Conservation (phyloP, 441 rosid genomes). For the Heliophila coronopifolia region DNA sequence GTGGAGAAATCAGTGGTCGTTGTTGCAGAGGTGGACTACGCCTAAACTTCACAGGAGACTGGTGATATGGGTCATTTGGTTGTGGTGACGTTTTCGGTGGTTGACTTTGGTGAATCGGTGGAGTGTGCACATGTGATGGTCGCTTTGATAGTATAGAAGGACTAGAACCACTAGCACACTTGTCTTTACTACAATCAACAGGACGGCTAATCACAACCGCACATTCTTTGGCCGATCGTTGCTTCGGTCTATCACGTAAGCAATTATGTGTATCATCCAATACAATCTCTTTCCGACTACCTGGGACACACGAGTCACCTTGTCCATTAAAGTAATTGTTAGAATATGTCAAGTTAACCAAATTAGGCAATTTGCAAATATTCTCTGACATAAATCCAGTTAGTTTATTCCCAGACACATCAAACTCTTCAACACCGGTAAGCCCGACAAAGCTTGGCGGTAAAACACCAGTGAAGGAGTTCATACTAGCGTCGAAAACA, state of each 20-base stretch:
- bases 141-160: constrained; percentile 2
- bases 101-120: constrained; percentile 14
- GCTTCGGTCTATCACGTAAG: constrained; percentile 44
- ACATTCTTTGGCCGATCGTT: constrained; percentile 39
- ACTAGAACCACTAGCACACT: constrained; percentile 37
- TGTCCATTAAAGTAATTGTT: constrained; percentile 54
- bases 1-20: too few relatives aligned
- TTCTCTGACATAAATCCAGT: constrained; percentile 48
- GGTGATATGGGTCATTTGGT: not conserved
- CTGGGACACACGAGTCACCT: constrained; percentile 39
- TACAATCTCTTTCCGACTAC: constrained; percentile 30
- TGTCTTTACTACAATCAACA: constrained; percentile 67
- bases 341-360: constrained; percentile 50
- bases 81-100: constrained; percentile 18
- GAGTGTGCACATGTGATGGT: constrained; percentile 20
- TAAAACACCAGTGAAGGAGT: constrained; percentile 45
- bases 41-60: constrained; percentile 12
- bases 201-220: constrained; percentile 43
- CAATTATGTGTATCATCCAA: constrained; percentile 56
- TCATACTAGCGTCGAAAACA: constrained; percentile 52
- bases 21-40: constrained; percentile 15
- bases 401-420: constrained; percentile 46
- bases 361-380: constrained; percentile 48
- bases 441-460: constrained; percentile 40
- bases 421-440: constrained; percentile 37